Evolutionary conservation across 805 yeast species (phyloP).

Genomic region (Candida morakotiae): DNA sequence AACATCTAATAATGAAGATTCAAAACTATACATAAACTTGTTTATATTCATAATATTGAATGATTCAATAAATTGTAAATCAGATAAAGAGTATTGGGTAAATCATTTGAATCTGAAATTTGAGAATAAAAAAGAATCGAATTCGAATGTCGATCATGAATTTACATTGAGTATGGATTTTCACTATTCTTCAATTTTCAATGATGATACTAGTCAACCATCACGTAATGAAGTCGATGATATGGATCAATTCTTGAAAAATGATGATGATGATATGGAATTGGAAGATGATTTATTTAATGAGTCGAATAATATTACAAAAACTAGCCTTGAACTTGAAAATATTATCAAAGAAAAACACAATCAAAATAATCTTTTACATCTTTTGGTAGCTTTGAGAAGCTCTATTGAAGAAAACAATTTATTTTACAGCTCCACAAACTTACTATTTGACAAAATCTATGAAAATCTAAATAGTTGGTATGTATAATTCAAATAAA

Average conservation of each 20-base stretch:
- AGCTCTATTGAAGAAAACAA: not conserved
- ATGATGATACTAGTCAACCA: conserved; percentile 9
- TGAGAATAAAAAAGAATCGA: not conserved
- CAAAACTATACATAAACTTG: conserved; percentile 20
- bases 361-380: not conserved
- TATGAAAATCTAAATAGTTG: conserved; percentile 9
- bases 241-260: conserved; percentile 4
- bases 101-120: not conserved
- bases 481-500: conserved; percentile 8
- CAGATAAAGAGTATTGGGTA: conserved; percentile 22
- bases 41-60: conserved; percentile 17
- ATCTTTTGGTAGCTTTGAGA: conserved; percentile 1
- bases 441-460: conserved; percentile 9
- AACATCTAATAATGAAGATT: conserved; percentile 21
- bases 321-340: conserved; percentile 6
- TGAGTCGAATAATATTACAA: conserved; percentile 6
- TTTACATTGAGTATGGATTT: conserved; percentile 18
- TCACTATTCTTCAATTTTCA: conserved; percentile 21
- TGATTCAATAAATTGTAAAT: conserved; percentile 12
- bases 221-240: conserved; percentile 1
- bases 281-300: conserved; percentile 14
- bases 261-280: conserved; percentile 13
- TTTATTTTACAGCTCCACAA: conserved; percentile 6
- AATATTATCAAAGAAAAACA: not conserved
- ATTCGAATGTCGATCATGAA: conserved; percentile 3